A percentile compares a stretch with the other conserved stretches of the same genome.
These are phyloP conservation scores for Pseudogymnoascus sp. DNA, from an alignment of 2,329 filamentous ascomycete genomes.

Conservation along the genomic window DNA sequence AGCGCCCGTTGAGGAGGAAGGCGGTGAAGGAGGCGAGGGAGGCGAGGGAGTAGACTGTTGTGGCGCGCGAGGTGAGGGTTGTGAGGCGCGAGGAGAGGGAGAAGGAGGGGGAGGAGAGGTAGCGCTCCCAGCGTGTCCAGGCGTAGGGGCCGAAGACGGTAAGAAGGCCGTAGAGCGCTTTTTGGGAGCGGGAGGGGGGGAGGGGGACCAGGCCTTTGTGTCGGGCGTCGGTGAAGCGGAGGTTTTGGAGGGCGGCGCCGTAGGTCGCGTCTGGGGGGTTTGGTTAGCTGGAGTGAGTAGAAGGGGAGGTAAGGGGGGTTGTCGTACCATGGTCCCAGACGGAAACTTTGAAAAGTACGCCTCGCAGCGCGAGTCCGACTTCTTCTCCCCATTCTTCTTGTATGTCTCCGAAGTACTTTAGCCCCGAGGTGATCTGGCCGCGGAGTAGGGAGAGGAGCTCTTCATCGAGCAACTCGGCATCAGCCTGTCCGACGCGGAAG, in stretches of 20 bases:
- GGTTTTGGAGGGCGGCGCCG: conserved; percentile 83
- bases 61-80: conserved; percentile 58
- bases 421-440: conserved; percentile 74
- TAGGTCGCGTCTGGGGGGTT: conserved; percentile 64
- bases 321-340: conserved; percentile 71
- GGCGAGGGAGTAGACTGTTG: conserved; percentile 70
- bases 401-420: conserved; percentile 76
- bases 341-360: conserved; percentile 83
- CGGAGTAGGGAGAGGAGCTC: conserved; percentile 82
- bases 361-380: conserved; percentile 68
- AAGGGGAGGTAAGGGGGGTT: too few relatives aligned
- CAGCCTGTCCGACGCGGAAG: conserved; percentile 91
- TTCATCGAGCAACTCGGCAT: conserved; percentile 89
- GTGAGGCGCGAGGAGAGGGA: conserved; percentile 43
- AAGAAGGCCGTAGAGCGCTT: conserved; percentile 71
- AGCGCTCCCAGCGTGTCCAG: conserved; percentile 88
- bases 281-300: not conserved
- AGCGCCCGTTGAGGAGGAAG: conserved; percentile 84
- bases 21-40: conserved; percentile 80
- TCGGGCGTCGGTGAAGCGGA: conserved; percentile 82
- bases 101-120: conserved; percentile 54
- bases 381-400: conserved; percentile 83
- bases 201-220: conserved; percentile 52
- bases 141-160: conserved; percentile 83
- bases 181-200: conserved; percentile 73